Conservation (phyloP, 352 stramenopile genomes). For the Globisporangium echinulatum region DNA sequence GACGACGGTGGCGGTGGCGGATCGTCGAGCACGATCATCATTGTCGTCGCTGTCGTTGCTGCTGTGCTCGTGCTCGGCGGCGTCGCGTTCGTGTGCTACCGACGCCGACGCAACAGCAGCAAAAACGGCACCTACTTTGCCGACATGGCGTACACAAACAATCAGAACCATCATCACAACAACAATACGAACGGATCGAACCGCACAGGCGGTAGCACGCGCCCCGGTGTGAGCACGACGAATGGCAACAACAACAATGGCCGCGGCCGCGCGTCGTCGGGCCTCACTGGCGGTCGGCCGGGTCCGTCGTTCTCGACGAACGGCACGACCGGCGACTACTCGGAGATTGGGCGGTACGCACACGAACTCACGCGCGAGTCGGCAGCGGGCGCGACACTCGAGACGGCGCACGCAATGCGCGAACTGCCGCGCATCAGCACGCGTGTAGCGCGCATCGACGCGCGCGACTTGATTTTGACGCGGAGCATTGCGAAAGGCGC, state of each 20-base stretch:
- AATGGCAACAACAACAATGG: conserved; percentile 3
- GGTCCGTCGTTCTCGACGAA: conserved; percentile 16
- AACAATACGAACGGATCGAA: conserved; percentile 26
- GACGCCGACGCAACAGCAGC: conserved; percentile 26
- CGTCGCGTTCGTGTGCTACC: conserved; percentile 45
- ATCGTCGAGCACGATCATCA: conserved; percentile 27
- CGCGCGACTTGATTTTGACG: conserved; percentile 72
- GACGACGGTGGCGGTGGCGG: not conserved
- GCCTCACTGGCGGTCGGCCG: not conserved
- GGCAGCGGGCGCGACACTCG: conserved; percentile 3
- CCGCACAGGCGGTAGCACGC: not conserved
- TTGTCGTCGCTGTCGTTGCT: conserved; percentile 53
- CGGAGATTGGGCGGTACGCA: conserved; percentile 22
- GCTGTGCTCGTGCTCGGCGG: conserved; percentile 38
- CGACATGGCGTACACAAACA: conserved; percentile 30
- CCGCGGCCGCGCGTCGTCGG: conserved; percentile 14
- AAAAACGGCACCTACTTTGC: conserved; percentile 21
- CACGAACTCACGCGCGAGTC: conserved; percentile 11
- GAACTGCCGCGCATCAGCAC: conserved; percentile 25
- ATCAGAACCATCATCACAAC: conserved; percentile 13
- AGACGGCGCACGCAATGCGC: conserved; percentile 10
- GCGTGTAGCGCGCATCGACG: conserved; percentile 48
- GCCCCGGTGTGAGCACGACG: too few relatives aligned
- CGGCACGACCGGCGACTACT: conserved; percentile 14
- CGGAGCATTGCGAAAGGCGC: conserved; percentile 73